Evolutionary conservation across 768 basidiomycete species (phyloP), one percentile per base, ranked within the genome.

Genomic region (Psilocybe subaeruginosa): DNA sequence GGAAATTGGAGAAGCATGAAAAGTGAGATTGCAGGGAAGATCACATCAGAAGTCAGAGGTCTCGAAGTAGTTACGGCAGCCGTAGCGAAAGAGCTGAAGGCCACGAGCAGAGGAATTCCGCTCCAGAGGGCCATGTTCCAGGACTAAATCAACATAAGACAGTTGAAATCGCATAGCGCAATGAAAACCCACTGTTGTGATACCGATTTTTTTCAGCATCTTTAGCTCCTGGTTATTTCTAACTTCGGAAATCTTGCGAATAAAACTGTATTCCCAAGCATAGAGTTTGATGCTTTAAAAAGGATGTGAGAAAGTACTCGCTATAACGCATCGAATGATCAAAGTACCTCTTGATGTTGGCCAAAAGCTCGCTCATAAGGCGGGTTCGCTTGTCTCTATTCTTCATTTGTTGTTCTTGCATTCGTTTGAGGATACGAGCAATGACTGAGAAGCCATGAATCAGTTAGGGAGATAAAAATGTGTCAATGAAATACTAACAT

Each of bases 21-120:
- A 31, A 96, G 76, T 0, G 93, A 90, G 63, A 99, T 95, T 0
- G 93, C 88, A n/a, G 97, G 97, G 82, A 99, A 99, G 64, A 98
- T 96, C 54, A 94, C 78, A 63, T 97, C 95, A 0, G 91, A 85
- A 0, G 97, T 98, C 1, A 99, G 74, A 3, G 95, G 92, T 30
- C 72, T 81, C 0, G 81, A 73, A 3, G 87, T 86, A 1, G 82
- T 81, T 16, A 79, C 68, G 0, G 92, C 87, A 6, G 91, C 91
- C 0, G 83, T 82, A 6, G 91, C 87, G 65, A 96, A 91, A 0
- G 92, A 93, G 68, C 90, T 88, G 72, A 94, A 91, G 11, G 90
- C 90, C 4, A 93, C 92, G 3, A 93, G 76, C 12, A 92, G 62
- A 0, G 89, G 91, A 58, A 90, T 85, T 50, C 89, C 88, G 49